Evolutionary conservation across 208 protist genomes (phyloP).

Genomic region (Plasmodiophora brassicae): DNA sequence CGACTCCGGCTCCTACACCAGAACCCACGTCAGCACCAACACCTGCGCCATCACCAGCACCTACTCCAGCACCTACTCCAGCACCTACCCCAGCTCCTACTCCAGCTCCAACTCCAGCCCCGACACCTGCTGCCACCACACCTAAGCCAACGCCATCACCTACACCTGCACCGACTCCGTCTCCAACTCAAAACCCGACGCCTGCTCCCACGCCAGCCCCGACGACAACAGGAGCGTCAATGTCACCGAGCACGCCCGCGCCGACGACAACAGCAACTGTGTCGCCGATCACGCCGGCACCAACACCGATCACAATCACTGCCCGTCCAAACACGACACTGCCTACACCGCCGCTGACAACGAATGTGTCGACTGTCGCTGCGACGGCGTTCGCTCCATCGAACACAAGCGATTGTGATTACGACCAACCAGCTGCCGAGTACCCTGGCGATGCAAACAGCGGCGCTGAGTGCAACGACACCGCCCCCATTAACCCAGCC

Average conservation of each 20-base stretch:
- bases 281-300: not conserved
- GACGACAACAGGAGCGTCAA: not conserved
- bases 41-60: not conserved
- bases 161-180: not conserved
- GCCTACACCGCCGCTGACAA: no score
- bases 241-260: not conserved
- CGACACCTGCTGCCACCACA: not conserved
- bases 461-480: no score
- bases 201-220: not conserved
- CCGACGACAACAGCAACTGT: not conserved
- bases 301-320: no score
- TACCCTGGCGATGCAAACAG: no score
- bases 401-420: no score
- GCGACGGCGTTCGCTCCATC: no score
- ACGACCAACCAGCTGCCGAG: no score
- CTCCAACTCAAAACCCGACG: not conserved
- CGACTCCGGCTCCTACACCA: not conserved
- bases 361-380: no score
- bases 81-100: not conserved
- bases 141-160: not conserved
- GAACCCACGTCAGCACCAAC: not conserved
- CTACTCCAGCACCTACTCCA: not conserved
- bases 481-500: no score
- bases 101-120: not conserved
- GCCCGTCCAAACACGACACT: no score